phyloP scores from a whole-genome alignment of 2,329 filamentous ascomycete species.

The Pseudogymnoascus sp. region DNA sequence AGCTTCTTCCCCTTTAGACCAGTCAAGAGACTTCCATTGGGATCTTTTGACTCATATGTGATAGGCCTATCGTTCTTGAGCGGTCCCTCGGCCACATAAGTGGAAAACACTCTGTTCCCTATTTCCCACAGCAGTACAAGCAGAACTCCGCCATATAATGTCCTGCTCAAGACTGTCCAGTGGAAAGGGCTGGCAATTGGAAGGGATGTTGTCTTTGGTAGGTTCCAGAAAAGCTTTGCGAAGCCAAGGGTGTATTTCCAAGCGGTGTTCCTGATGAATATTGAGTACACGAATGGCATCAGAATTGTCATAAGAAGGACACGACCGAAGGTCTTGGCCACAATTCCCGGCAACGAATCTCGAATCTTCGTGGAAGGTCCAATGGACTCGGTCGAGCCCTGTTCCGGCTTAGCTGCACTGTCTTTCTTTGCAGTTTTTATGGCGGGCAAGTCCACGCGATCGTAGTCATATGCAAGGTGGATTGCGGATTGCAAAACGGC shows the following conservation, averaged over 20 bases:
- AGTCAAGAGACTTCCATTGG: constrained; percentile 80
- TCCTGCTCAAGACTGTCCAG: constrained; percentile 47
- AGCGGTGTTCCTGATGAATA: constrained; percentile 51
- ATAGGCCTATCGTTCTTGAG: constrained; percentile 78
- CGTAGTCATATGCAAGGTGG: constrained; percentile 68
- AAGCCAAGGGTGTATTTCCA: constrained; percentile 66
- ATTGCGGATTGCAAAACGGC: constrained; percentile 59
- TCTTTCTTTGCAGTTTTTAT: constrained; percentile 26
- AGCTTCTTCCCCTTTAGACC: constrained; percentile 79
- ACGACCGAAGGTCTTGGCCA: constrained; percentile 22
- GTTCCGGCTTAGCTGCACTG: neutral
- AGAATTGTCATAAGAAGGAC: constrained; percentile 33
- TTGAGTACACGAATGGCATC: constrained; percentile 51
- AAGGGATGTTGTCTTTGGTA: constrained; percentile 63
- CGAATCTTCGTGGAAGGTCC: constrained; percentile 33
- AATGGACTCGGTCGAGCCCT: constrained; percentile 19
- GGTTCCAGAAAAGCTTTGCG: constrained; percentile 64
- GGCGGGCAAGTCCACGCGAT: constrained; percentile 43
- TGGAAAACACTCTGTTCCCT: constrained; percentile 67
- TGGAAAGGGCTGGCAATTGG: constrained; percentile 51
- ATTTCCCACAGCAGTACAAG: constrained; percentile 68
- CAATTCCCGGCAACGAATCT: neutral
- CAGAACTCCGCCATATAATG: constrained; percentile 54
- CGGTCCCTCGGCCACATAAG: constrained; percentile 73
- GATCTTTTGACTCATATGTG: constrained; percentile 78